Conservation (phyloP, 192 early-diverging fungal genomes). For the Gorgonomyces haynaldii region DNA sequence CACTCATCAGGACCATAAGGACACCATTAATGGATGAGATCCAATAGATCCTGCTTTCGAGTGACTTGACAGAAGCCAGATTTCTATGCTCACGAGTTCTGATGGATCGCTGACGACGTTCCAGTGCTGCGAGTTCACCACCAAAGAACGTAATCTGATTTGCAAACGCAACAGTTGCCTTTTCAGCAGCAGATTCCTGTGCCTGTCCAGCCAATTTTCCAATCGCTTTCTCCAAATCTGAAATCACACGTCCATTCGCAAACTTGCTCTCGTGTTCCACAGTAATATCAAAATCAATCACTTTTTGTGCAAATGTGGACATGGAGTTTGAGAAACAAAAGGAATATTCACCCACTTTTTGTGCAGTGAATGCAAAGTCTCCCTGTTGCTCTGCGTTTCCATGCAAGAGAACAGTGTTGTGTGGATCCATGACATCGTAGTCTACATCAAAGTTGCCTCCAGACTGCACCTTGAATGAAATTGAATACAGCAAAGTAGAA, state of each 20-base stretch:
- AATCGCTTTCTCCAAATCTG: slow-evolving; percentile 13
- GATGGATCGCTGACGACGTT: slow-evolving; percentile 70
- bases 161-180: slow-evolving; percentile 12
- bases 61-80: slow-evolving; percentile 63
- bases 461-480: slow-evolving; percentile 63
- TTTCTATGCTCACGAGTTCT: slow-evolving; percentile 84
- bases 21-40: slow-evolving; percentile 71
- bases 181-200: slow-evolving; percentile 26
- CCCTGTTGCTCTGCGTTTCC: slow-evolving; percentile 87
- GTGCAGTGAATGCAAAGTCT: slow-evolving; percentile 87
- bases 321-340: slow-evolving; percentile 96
- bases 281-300: slow-evolving; percentile 89
- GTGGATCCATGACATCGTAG: slow-evolving; percentile 72
- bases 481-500: slow-evolving; percentile 90
- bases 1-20: slow-evolving; percentile 71
- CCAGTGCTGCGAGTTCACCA: slow-evolving; percentile 40
- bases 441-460: slow-evolving; percentile 98
- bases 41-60: slow-evolving; percentile 64
- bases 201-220: slow-evolving; percentile 34
- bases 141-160: not conserved
- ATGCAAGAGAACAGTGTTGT: slow-evolving; percentile 50
- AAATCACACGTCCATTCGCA: not conserved
- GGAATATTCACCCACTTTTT: slow-evolving; percentile 76
- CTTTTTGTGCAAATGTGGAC: slow-evolving; percentile 88
- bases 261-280: slow-evolving; percentile 74